These are phyloP conservation scores for Aethionema arabicum DNA, from an alignment of 345 rosid species.

Conservation along the genomic window DNA sequence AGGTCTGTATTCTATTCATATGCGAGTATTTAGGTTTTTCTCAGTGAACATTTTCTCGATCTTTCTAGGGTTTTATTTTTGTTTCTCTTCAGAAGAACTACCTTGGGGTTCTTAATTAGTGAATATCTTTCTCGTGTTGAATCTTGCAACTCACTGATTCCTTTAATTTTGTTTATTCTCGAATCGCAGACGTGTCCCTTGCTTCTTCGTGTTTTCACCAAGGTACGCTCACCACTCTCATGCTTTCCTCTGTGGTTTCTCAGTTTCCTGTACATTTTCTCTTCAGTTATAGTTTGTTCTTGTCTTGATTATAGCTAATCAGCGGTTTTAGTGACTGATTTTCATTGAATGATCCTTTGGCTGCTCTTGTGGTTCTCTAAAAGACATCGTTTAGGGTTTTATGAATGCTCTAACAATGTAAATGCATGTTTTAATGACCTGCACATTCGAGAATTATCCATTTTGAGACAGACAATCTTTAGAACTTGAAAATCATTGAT, in stretches of 20 bases:
- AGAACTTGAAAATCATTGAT: neutral
- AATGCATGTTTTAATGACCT: conserved; percentile 3
- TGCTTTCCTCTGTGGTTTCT: neutral
- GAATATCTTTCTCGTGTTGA: too few species aligned
- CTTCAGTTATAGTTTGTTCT: too few species aligned
- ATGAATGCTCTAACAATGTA: neutral
- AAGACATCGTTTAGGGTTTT: neutral
- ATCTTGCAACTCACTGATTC: neutral
- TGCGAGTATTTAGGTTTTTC: neutral
- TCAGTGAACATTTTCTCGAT: neutral
- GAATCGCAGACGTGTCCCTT: conserved; percentile 83
- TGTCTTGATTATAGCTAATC: too few species aligned
- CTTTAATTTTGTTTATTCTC: neutral
- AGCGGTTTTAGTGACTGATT: neutral
- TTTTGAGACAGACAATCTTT: neutral
- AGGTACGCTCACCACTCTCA: conserved; percentile 48
- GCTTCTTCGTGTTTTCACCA: conserved; percentile 90
- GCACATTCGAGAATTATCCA: neutral
- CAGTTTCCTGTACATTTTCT: too few species aligned
- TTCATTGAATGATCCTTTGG: neutral
- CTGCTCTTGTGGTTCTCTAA: too few species aligned
- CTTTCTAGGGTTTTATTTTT: conserved; percentile 13
- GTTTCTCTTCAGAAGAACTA: neutral
- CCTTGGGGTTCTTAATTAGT: neutral
- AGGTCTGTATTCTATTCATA: conserved; percentile 43